Evolutionary conservation across 805 yeast genomes (phyloP), one percentile per base, ranked within the genome.

Genomic region (Candida manassasensis): DNA sequence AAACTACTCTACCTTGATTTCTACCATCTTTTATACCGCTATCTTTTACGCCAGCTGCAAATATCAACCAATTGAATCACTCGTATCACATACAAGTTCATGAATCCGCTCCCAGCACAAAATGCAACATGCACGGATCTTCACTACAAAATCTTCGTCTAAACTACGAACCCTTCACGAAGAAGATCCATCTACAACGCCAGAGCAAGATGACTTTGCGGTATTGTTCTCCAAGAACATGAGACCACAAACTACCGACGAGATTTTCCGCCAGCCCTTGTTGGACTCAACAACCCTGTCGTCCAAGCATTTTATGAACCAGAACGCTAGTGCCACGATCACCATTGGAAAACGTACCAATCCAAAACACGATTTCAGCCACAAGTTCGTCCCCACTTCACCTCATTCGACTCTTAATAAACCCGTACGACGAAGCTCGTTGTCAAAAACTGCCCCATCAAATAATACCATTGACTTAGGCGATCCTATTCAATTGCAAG

Each of bases 401-500:
- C 12, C 30, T 3, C 19, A 11, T 21, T 17, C 35, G 4, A 21
- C 6, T 22, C 10, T 3, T 19, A 24, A 6, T 13, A 31, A 31
- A 12, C 17, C 17, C 12, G 17, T 13, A 27, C 25, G 25, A 19
- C 24, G 24, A 12, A 27, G 19, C 9, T 25, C 36, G 6, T 12
- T 25, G 10, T 8, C 14, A 11, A 27, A 19, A 34, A 9, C 21
- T 4, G 15, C 21, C 19, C n/a, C n/a, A n/a, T 28, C 34, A 18
- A 19, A 19, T 14, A 13, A 21, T 13, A 19, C 25, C 8, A 34
- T 21, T 15, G 35, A 32, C 15, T 39, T 36, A 26, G 26, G 16
- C 11, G 37, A 39, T 15, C 69, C 73, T 0, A 53, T 66, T 2
- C 72, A 63, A 34, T 39, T 73, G 41, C 68, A 71, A 4, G 57